Conservation (phyloP, 495 filamentous ascomycete genomes). For the Xanthoparmelia taractica region DNA sequence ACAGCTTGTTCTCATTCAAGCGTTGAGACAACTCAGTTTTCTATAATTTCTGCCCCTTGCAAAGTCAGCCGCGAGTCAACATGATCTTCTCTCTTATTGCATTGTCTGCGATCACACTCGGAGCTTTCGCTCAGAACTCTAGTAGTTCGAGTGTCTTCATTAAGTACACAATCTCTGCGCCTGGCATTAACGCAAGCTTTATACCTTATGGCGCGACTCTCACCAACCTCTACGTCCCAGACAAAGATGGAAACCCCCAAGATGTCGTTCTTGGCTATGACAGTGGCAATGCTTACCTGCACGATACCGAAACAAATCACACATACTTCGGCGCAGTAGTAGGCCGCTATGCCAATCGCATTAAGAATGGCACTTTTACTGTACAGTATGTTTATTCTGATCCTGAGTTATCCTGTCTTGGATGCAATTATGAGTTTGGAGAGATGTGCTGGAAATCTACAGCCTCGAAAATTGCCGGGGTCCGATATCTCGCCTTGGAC, state of each 20-base stretch:
- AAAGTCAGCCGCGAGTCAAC: neutral
- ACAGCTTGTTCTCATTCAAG: neutral
- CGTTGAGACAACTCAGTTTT: neutral
- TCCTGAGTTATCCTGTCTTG: neutral
- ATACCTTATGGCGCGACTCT: conserved; percentile 75
- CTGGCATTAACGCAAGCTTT: conserved; percentile 64
- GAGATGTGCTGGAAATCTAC: neutral
- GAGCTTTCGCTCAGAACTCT: conserved; percentile 11
- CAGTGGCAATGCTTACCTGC: conserved; percentile 61
- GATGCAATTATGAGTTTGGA: neutral
- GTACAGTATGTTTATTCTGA: conserved; percentile 39
- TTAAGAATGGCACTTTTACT: conserved; percentile 74
- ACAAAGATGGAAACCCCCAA: conserved; percentile 53
- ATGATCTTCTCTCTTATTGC: conserved; percentile 4
- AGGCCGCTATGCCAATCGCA: conserved; percentile 79
- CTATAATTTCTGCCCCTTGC: neutral
- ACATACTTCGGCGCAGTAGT: conserved; percentile 72
- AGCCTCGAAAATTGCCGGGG: neutral
- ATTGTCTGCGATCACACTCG: neutral
- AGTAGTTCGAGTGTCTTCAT: conserved; percentile 11
- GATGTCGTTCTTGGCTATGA: conserved; percentile 77
- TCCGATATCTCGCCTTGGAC: too few relatives aligned
- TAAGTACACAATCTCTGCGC: conserved; percentile 65
- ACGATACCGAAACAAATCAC: conserved; percentile 57
- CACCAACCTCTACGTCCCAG: conserved; percentile 64